A percentile compares a stretch with the other conserved stretches of the same genome.
Evolutionary conservation across 2,329 filamentous ascomycete species (phyloP).

Genomic region (Tolypocladium capitatum): DNA sequence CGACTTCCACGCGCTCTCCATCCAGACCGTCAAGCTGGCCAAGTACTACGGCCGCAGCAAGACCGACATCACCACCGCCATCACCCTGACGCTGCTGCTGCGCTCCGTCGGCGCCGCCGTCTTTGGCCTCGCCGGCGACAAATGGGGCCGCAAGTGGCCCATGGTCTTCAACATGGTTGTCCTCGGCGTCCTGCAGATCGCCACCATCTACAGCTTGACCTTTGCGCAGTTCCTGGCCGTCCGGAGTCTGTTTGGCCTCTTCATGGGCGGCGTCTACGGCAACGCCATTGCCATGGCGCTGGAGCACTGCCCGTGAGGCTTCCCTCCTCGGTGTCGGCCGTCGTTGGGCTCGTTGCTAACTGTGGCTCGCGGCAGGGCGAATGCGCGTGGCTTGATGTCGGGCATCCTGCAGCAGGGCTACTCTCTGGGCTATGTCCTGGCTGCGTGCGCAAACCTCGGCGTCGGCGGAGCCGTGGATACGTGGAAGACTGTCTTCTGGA

Average conservation of each 20-base stretch:
- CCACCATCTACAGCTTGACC: slow-evolving; percentile 61
- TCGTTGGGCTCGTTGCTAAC: slow-evolving; percentile 5
- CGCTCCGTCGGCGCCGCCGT: slow-evolving; percentile 61
- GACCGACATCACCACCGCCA: slow-evolving; percentile 60
- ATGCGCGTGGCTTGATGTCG: slow-evolving; percentile 66
- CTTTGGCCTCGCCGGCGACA: slow-evolving; percentile 68
- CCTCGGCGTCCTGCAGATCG: slow-evolving; percentile 53
- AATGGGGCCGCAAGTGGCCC: slow-evolving; percentile 71
- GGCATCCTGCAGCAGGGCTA: slow-evolving; percentile 76
- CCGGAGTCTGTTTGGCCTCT: slow-evolving; percentile 58
- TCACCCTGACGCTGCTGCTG: slow-evolving; percentile 62
- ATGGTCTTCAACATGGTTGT: slow-evolving; percentile 72
- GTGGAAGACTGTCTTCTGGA: slow-evolving; percentile 70
- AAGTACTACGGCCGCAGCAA: slow-evolving; percentile 35
- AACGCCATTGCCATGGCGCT: slow-evolving; percentile 68
- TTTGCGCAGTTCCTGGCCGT: slow-evolving; percentile 67
- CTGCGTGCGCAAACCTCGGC: slow-evolving; percentile 61
- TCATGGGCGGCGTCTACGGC: slow-evolving; percentile 73
- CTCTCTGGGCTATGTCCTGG: slow-evolving; percentile 66
- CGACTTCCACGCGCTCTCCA: slow-evolving; percentile 69
- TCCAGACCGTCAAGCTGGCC: slow-evolving; percentile 61
- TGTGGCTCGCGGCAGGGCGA: slow-evolving; percentile 24
- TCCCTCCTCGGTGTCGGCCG: not conserved
- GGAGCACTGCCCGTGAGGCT: slow-evolving; percentile 51
- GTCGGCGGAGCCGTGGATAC: slow-evolving; percentile 49